Evolutionary conservation across 306 rosid species (phyloP).

Genomic region (Morella rubra): DNA sequence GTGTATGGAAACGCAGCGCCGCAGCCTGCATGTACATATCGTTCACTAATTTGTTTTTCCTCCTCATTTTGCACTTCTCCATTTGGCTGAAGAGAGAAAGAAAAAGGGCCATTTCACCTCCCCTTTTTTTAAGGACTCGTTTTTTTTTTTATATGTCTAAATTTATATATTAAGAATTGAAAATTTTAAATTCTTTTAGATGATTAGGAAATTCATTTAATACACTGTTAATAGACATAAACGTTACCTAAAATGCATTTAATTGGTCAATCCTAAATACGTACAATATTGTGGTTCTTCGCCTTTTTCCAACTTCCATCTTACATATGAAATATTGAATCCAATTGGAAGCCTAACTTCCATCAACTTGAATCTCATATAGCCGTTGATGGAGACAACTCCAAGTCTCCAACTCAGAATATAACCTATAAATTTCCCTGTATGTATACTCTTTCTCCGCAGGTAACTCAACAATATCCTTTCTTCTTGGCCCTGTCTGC

Average conservation of each 20-base stretch:
- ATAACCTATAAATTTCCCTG: conserved; percentile 1
- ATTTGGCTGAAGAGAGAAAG: too few relatives aligned
- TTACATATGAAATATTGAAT: background rate
- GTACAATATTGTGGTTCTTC: background rate
- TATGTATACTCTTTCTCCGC: background rate
- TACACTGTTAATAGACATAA: too few relatives aligned
- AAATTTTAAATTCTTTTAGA: too few relatives aligned
- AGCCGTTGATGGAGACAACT: conserved; percentile 39
- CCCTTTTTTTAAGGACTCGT: too few relatives aligned
- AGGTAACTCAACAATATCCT: background rate
- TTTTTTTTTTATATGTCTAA: too few relatives aligned
- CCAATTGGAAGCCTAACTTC: conserved; percentile 31
- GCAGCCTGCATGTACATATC: too few relatives aligned
- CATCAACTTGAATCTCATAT: background rate
- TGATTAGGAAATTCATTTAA: too few relatives aligned
- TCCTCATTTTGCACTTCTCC: too few relatives aligned
- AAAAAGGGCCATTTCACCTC: too few relatives aligned
- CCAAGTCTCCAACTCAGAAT: conserved; percentile 14
- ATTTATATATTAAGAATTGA: too few relatives aligned
- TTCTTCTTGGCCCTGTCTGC: background rate
- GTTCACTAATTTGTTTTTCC: too few relatives aligned
- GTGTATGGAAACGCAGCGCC: too few relatives aligned
- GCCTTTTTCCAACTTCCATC: background rate
- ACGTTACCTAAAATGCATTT: background rate
- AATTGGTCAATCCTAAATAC: background rate